These are phyloP conservation scores for Fusarium haematococcum DNA, from an alignment of 2,329 filamentous ascomycete genomes.

Conservation along the genomic window DNA sequence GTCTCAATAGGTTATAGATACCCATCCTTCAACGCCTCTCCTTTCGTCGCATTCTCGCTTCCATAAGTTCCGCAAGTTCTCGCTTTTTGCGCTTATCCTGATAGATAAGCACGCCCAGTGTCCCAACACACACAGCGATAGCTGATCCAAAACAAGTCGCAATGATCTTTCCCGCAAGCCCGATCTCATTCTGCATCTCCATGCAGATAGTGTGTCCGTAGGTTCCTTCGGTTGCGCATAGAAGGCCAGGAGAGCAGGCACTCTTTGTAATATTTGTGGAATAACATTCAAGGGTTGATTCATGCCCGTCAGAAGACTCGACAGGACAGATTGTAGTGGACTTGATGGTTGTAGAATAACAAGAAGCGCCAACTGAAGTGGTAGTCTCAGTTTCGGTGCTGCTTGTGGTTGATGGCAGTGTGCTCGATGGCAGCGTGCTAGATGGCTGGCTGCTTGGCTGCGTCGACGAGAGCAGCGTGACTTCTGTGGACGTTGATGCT, in stretches of 20 bases:
- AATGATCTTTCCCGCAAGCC: not conserved
- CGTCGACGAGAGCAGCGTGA: not conserved
- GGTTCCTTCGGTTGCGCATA: not conserved
- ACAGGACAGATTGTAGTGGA: not conserved
- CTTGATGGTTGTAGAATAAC: not conserved
- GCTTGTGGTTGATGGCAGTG: not conserved
- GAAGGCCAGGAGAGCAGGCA: not conserved
- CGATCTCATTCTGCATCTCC: not conserved
- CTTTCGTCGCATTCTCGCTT: not conserved
- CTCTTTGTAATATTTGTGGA: not conserved
- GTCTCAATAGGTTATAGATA: not conserved
- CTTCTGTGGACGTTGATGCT: not conserved
- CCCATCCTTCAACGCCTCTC: not conserved
- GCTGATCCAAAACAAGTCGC: not conserved
- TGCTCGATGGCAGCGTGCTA: not conserved
- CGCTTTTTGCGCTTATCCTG: not conserved
- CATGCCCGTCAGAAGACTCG: not conserved
- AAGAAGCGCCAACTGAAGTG: not conserved
- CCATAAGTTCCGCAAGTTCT: not conserved
- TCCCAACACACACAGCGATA: not conserved
- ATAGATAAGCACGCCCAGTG: not conserved
- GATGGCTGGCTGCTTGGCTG: not conserved
- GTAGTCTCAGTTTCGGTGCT: not conserved
- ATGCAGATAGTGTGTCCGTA: not conserved
- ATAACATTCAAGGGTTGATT: not conserved